phyloP scores from a whole-genome alignment of 192 early-diverging fungal genomes.

The Pilobolus umbonatus region DNA sequence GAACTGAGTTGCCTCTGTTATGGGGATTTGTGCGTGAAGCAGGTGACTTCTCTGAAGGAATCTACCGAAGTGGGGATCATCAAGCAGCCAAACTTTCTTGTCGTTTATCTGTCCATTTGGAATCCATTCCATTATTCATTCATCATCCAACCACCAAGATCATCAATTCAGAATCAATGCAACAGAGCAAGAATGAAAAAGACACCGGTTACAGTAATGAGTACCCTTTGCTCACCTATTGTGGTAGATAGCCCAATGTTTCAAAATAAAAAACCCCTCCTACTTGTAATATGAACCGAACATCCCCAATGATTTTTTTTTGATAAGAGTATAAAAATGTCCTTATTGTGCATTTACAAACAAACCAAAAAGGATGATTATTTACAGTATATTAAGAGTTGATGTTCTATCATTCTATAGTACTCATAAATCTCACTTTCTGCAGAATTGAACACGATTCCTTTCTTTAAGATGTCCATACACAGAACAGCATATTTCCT shows the following conservation, averaged over 20 bases:
- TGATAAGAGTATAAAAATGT: too few species aligned
- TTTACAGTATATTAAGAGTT: too few species aligned
- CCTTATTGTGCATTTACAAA: too few species aligned
- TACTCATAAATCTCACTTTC: conserved; percentile 18
- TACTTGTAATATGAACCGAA: too few species aligned
- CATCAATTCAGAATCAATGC: not conserved
- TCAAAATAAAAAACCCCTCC: too few species aligned
- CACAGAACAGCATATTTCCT: conserved; percentile 16
- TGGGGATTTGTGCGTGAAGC: conserved; percentile 12
- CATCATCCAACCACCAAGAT: not conserved
- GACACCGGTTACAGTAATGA: too few species aligned
- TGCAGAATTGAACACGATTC: conserved; percentile 15
- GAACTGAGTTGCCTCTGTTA: conserved; percentile 6
- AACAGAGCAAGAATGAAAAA: too few species aligned
- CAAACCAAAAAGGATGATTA: too few species aligned
- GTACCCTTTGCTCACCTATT: too few species aligned
- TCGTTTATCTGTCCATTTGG: not conserved
- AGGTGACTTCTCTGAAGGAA: conserved; percentile 1
- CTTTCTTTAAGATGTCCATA: conserved; percentile 10
- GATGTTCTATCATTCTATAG: conserved; percentile 19
- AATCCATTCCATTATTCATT: not conserved
- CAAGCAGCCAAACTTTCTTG: not conserved
- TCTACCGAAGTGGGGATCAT: not conserved
- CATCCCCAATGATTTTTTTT: too few species aligned
- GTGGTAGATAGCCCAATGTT: too few species aligned